Conservation (phyloP, 495 filamentous ascomycete species). For the Darksidea phi region DNA sequence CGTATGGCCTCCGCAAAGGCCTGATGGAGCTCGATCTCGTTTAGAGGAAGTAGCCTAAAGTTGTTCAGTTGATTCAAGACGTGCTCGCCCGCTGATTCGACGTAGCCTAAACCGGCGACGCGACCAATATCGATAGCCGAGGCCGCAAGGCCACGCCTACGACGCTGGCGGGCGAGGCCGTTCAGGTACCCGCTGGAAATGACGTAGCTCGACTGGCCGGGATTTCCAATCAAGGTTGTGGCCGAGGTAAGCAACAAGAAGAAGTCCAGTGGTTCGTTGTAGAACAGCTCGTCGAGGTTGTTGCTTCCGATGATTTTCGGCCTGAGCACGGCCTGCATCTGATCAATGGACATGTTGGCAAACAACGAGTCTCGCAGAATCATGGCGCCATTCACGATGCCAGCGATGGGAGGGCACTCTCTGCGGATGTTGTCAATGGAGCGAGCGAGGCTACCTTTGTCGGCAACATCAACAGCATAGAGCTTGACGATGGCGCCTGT, state of each 20-base stretch:
- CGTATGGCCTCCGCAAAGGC: conserved; percentile 59
- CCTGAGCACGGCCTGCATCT: neutral
- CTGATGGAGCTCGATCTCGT: conserved; percentile 60
- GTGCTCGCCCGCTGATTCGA: neutral
- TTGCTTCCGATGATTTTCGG: conserved; percentile 28
- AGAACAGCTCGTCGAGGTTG: conserved; percentile 19
- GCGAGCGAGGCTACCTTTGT: neutral
- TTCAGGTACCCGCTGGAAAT: conserved; percentile 9
- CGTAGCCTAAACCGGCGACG: conserved; percentile 11
- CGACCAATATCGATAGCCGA: conserved; percentile 1
- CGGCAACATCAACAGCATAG: conserved; percentile 5
- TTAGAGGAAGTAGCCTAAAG: conserved; percentile 40
- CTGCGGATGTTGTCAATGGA: neutral
- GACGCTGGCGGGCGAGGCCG: conserved; percentile 8
- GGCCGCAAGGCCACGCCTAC: conserved; percentile 3
- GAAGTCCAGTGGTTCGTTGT: conserved; percentile 21
- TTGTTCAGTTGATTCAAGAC: conserved; percentile 6
- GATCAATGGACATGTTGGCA: conserved; percentile 14
- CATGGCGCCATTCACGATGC: conserved; percentile 16
- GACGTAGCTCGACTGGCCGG: conserved; percentile 22
- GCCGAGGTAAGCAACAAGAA: conserved; percentile 26
- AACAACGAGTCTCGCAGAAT: conserved; percentile 19
- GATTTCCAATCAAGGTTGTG: conserved; percentile 8
- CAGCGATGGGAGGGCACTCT: conserved; percentile 5
- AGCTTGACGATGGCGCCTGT: conserved; percentile 13